Evolutionary conservation across 805 yeast genomes (phyloP).

Genomic region (Metschnikowia hibisci): DNA sequence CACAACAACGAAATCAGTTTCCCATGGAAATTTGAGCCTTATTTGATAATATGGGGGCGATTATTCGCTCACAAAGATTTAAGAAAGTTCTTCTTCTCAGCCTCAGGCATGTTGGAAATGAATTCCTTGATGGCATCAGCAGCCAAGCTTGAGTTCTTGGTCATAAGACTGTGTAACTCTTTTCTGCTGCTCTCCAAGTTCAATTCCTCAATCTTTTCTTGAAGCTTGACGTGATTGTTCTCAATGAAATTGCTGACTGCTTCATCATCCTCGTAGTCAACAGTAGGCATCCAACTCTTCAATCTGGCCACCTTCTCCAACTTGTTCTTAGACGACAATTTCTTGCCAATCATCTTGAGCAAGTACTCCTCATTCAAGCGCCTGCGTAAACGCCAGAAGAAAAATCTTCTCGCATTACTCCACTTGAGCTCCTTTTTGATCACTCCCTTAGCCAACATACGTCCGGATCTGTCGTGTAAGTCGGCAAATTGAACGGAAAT

Average conservation of each 20-base stretch:
- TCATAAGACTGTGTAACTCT: constrained; percentile 52
- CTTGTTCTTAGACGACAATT: constrained; percentile 53
- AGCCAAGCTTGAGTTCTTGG: constrained; percentile 29
- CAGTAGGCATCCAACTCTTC: constrained; percentile 80
- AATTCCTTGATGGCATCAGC: constrained; percentile 34
- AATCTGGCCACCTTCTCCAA: constrained; percentile 83
- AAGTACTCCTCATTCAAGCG: constrained; percentile 90
- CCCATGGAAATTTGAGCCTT: neutral
- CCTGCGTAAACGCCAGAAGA: constrained; percentile 98
- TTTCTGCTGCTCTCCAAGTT: constrained; percentile 65
- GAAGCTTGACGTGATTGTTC: constrained; percentile 62
- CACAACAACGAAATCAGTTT: constrained; percentile 5
- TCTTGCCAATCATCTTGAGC: constrained; percentile 66
- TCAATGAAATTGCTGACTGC: constrained; percentile 85
- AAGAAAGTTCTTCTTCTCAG: constrained; percentile 29
- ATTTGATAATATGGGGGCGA: neutral
- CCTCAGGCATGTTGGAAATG: constrained; percentile 31
- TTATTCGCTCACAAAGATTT: constrained; percentile 14
- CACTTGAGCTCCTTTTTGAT: constrained; percentile 83
- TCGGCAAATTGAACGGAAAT: constrained; percentile 95
- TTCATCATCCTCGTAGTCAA: constrained; percentile 67
- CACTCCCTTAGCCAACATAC: constrained; percentile 94
- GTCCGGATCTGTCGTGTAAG: constrained; percentile 94
- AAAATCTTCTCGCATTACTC: constrained; percentile 86
- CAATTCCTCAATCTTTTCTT: constrained; percentile 57